Evolutionary conservation across 139 green algal genomes (phyloP).

Genomic region (Chlorella sorokiniana): DNA sequence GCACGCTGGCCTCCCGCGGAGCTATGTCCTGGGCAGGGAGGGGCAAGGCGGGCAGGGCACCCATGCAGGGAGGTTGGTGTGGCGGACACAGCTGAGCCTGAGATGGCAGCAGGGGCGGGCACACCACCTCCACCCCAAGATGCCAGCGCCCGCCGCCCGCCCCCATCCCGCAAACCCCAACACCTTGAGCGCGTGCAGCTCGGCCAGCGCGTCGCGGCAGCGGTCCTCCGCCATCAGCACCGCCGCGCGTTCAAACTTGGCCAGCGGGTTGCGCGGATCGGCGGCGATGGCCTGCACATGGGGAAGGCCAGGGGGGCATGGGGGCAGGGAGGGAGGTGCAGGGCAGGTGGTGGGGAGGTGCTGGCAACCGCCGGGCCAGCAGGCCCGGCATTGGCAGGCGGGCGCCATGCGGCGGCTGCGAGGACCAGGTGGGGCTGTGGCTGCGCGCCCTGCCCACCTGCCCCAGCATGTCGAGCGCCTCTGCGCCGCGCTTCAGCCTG

Average conservation of each 20-base stretch:
- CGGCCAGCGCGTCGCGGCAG: conserved; percentile 68
- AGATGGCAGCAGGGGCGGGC: background rate
- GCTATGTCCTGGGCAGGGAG: conserved; percentile 66
- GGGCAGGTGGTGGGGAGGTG: background rate
- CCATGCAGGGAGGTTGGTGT: background rate
- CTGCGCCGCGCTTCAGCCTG: conserved; percentile 62
- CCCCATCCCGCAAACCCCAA: background rate
- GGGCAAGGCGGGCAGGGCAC: background rate
- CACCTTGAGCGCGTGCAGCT: conserved; percentile 74
- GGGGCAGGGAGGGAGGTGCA: background rate
- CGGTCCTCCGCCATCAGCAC: conserved; percentile 77
- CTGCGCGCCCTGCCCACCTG: background rate
- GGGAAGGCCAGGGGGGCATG: background rate
- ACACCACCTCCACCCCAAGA: background rate
- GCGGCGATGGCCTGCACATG: conserved; percentile 69
- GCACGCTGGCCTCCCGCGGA: conserved; percentile 84
- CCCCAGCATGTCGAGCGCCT: conserved; percentile 78
- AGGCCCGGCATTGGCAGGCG: too few species aligned
- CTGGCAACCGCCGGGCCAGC: too few species aligned
- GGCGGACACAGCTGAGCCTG: background rate
- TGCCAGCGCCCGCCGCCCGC: background rate
- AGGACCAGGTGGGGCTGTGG: too few species aligned
- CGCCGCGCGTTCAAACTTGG: conserved; percentile 83
- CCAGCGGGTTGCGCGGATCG: conserved; percentile 90
- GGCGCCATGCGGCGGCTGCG: too few species aligned